Conservation (phyloP, 345 rosid species). For the Angophora floribunda region DNA sequence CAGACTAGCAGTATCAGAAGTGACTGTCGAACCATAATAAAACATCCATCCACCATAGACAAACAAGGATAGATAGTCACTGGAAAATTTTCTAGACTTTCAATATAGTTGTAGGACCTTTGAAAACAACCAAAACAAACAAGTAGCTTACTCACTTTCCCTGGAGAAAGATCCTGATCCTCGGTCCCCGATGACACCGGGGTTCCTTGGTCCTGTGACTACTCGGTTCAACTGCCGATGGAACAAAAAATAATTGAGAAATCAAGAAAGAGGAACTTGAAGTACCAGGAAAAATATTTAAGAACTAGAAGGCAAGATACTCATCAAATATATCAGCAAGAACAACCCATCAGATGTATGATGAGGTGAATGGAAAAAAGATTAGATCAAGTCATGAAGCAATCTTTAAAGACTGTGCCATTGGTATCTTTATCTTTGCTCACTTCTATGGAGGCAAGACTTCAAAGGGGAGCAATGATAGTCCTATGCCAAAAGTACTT, state of each 20-base stretch:
- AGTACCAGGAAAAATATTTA: background rate
- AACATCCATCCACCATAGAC: background rate
- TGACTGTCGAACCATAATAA: background rate
- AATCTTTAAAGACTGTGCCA: background rate
- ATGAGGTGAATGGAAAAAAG: background rate
- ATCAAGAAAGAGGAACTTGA: background rate
- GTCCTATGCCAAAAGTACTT: background rate
- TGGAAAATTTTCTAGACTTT: background rate
- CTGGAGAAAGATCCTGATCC: conserved; percentile 94
- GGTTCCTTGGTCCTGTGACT: conserved; percentile 90
- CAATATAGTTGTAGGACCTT: background rate
- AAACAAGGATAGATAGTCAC: background rate
- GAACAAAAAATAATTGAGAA: background rate
- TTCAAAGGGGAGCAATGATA: background rate
- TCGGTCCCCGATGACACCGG: conserved; percentile 91
- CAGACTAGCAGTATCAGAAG: background rate
- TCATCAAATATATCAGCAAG: background rate
- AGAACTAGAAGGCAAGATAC: background rate
- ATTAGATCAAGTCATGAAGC: background rate
- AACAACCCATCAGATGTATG: background rate
- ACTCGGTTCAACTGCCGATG: conserved; percentile 73
- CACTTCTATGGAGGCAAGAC: background rate
- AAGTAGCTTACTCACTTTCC: conserved; percentile 69
- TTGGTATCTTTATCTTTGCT: background rate
- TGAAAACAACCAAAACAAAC: background rate